Percentiles rank a stretch among this genome's conserved stretches.
Conservation (phyloP, 768 basidiomycete genomes). For the Boletus rex-veris region DNA sequence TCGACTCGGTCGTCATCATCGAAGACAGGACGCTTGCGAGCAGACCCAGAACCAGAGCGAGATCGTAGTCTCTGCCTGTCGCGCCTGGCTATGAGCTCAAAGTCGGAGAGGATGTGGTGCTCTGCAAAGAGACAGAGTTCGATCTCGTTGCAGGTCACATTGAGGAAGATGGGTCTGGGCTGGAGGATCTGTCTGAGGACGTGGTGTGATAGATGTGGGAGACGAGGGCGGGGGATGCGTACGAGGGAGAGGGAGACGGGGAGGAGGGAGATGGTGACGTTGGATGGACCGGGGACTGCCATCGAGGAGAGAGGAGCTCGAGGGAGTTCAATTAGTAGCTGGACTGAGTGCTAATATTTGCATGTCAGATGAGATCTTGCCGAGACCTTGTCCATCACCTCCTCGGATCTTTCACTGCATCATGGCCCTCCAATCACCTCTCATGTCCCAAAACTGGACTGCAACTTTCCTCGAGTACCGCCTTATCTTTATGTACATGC, state of each 20-base stretch:
- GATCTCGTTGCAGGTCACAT: constrained; percentile 73
- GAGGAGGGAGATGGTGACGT: constrained; percentile 65
- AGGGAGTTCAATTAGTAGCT: background rate
- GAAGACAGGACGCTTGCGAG: constrained; percentile 21
- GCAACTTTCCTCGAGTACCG: background rate
- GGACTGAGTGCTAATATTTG: constrained; percentile 10
- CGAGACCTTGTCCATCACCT: no score
- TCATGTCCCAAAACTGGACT: background rate
- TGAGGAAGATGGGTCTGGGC: constrained; percentile 64
- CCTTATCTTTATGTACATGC: constrained; percentile 4
- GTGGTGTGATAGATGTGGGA: constrained; percentile 53
- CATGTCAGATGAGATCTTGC: constrained; percentile 12
- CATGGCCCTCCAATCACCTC: background rate
- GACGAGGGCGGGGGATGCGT: constrained; percentile 69
- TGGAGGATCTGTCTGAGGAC: constrained; percentile 68
- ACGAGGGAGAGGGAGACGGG: constrained; percentile 70
- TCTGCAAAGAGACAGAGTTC: constrained; percentile 77
- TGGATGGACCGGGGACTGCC: constrained; percentile 24
- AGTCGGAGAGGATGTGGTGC: constrained; percentile 51
- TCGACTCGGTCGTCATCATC: constrained; percentile 51
- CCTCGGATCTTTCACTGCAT: no score
- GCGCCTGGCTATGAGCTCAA: constrained; percentile 55
- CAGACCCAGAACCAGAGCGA: constrained; percentile 37
- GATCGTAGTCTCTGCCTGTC: constrained; percentile 49
- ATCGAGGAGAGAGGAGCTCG: constrained; percentile 14